Percentiles rank a stretch among this genome's conserved stretches.
Evolutionary conservation across 257 asterid genomes (phyloP).

Genomic region (Scutellaria baicalensis): DNA sequence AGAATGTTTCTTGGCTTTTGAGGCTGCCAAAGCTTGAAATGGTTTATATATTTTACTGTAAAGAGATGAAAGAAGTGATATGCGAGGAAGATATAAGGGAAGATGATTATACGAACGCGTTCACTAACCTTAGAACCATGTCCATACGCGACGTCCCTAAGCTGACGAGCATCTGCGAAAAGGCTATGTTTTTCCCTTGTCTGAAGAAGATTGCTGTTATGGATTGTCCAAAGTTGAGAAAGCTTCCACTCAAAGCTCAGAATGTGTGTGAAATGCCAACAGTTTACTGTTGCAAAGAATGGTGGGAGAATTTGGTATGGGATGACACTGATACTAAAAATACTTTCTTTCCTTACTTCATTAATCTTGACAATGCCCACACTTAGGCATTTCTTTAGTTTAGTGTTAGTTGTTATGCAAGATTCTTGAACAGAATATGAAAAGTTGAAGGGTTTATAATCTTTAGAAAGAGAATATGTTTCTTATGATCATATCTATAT

Average conservation of each 20-base stretch:
- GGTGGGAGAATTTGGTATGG: constrained; percentile 50
- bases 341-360: constrained; percentile 39
- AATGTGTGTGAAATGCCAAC: constrained; percentile 36
- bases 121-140: constrained; percentile 24
- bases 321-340: constrained; percentile 30
- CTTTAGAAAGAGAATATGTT: too few species aligned
- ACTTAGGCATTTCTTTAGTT: too few species aligned
- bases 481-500: too few species aligned
- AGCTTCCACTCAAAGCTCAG: constrained; percentile 40
- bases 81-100: constrained; percentile 17
- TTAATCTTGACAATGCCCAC: background rate
- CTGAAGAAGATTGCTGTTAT: constrained; percentile 43
- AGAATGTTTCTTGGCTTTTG: constrained; percentile 37
- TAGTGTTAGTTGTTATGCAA: too few species aligned
- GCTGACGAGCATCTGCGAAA: constrained; percentile 29
- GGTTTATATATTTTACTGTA: constrained; percentile 38
- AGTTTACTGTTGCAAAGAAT: constrained; percentile 35
- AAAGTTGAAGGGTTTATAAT: too few species aligned
- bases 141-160: constrained; percentile 39
- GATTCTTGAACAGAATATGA: too few species aligned
- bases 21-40: constrained; percentile 39
- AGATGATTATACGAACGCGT: constrained; percentile 31
- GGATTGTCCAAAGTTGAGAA: constrained; percentile 40
- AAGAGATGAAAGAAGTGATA: constrained; percentile 36
- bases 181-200: constrained; percentile 27